Evolutionary conservation across 140 eudicot genomes (phyloP), one percentile per base, ranked within the genome.

Genomic region (Erigeron philadelphicus): DNA sequence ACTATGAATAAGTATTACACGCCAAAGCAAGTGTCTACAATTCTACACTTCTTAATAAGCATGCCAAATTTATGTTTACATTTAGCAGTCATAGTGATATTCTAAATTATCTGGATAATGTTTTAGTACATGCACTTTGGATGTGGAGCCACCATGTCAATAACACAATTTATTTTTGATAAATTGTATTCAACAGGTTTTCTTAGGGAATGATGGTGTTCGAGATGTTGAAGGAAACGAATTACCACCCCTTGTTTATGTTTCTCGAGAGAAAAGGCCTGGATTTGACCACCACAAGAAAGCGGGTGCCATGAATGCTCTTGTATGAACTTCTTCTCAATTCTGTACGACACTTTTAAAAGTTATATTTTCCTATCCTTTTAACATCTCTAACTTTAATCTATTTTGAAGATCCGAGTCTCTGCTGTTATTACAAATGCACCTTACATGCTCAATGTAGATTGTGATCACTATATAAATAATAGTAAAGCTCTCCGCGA

Each of bases 271-370:
- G 67, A 87, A 87, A 80, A 75, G 88, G 61, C 95, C 88, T 3
- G 95, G 95, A 31, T 87, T 87, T 48, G 84, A 82, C 46, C 90
- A 87, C 77, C 95, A 87, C 74, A 87, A 87, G 53, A 87, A 87
- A 76, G 95, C 95, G 6, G 95, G 90, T 47, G 95, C 95, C 35
- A 87, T 87, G 95, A 87, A 87, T 73, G 81, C 95, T 55, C 70
- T 87, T 73, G 90, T 76, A 53, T 35, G 53, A 70, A 57, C 52
- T 59, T 18, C 50, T 61, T 15, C n/a, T 40, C 68, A 17, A 21
- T 41, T 23, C 60, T 12, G 50, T 11, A 68, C 52, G 38, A 15
- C 18, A 35, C 42, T 25, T 17, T 11, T 11, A 43, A 25, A 16
- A 40, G 19, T 53, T 7, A 42, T 12, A 11, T 17, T 69, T 21